Base-by-base conservation (phyloP, 768 basidiomycete species). In the Inosperma sp. region DNA sequence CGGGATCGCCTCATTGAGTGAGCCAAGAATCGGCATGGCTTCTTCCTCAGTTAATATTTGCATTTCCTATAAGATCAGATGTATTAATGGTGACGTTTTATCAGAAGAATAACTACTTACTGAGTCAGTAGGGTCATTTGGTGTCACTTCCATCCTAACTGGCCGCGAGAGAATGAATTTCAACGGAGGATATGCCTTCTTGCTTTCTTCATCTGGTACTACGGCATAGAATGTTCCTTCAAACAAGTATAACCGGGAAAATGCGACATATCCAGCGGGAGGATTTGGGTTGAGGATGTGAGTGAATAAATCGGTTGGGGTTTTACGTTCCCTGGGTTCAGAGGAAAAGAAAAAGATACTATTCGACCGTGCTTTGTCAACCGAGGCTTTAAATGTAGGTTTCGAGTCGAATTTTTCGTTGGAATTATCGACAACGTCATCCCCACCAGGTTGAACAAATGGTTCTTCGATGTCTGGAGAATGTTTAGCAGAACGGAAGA, bases 61-160 rank as follows among this genome's bases (percentile, higher is more conserved):
- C 57, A 68, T 48, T 42, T 67, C 61, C 65, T 63, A 33, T 10
- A 23, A 16, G 31, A 46, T 16, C n/a, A n/a, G n/a, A n/a, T n/a
- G n/a, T n/a, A 16, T 34, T 23, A 45, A n/a, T 10, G 27, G 31
- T 34, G 26, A 25, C 7, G 26, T 16, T 9, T 9, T 25, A 34
- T 33, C 4, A 34, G 4, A 34, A 12, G 14, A 16, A 33, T 46
- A 31, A 25, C 6, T 17, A 34, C 45, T 34, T 16, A 46, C 45
- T 23, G 31, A 4, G 35, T 25, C 35, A n/a, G 45, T 46, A 7
- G 45, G 45, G 19, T 46, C 45, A 25, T 46, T 34, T 25, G 14
- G 22, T 46, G 30, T 9, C 30, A 33, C 21, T 22, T 9, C 30
- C 44, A 19, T 22, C 8, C 19, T 7, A 46, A 33, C 22, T 2